phyloP scores from a whole-genome alignment of 345 rosid genomes.

The Moricandia moricandioides region DNA sequence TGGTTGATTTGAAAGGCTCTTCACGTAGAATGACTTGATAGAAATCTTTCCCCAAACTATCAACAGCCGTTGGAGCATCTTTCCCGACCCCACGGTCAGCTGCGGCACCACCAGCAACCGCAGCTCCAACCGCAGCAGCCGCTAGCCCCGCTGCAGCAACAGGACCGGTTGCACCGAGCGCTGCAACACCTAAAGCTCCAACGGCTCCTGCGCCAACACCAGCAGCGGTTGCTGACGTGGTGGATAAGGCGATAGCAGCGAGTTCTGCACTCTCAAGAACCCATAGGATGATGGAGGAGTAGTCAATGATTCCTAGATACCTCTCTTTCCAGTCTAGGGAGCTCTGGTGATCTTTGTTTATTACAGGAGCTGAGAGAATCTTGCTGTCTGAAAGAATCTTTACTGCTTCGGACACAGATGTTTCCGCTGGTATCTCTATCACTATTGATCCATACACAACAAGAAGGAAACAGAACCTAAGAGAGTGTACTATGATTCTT shows the following conservation, averaged over 20 bases:
- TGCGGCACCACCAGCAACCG: conserved; percentile 69
- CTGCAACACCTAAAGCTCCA: conserved; percentile 75
- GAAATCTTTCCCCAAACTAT: conserved; percentile 67
- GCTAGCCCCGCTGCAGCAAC: conserved; percentile 70
- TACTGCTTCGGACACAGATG: conserved; percentile 62
- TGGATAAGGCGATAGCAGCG: conserved; percentile 69
- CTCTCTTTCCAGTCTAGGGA: conserved; percentile 68
- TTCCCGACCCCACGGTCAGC: conserved; percentile 62
- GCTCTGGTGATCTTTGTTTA: conserved; percentile 44
- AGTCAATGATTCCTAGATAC: conserved; percentile 78
- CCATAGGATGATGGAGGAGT: conserved; percentile 76
- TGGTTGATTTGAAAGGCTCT: conserved; percentile 87
- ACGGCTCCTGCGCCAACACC: conserved; percentile 76
- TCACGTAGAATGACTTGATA: conserved; percentile 72
- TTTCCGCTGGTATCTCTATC: conserved; percentile 71
- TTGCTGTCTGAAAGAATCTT: conserved; percentile 70
- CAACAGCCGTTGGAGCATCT: conserved; percentile 73
- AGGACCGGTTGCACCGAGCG: conserved; percentile 69
- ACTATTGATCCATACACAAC: conserved; percentile 36
- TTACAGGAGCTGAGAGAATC: conserved; percentile 82
- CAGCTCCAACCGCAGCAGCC: conserved; percentile 79
- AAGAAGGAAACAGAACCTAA: neutral
- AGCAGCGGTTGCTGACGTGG: conserved; percentile 70
- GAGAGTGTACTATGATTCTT: neutral
- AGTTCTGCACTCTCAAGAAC: conserved; percentile 76